phyloP scores from a whole-genome alignment of 129 eudicot species.

The Logfia minima region DNA sequence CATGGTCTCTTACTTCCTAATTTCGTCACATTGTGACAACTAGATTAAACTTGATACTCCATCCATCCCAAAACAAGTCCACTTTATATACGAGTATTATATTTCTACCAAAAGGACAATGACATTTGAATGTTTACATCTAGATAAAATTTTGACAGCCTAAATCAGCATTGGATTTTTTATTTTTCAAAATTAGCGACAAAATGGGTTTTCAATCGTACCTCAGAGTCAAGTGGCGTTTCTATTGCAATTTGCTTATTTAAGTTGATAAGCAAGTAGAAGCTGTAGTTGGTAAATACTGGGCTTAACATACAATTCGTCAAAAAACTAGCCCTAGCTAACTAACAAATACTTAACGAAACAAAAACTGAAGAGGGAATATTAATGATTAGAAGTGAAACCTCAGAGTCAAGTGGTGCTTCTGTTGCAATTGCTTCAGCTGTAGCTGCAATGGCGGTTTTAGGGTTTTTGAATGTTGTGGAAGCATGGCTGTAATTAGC shows the following conservation, averaged over 20 bases:
- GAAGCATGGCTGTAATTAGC: conserved; percentile 18
- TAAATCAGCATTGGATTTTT: background rate
- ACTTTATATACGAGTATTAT: background rate
- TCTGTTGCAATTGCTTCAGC: conserved; percentile 28
- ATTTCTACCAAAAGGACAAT: background rate
- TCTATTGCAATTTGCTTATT: background rate
- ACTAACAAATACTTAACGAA: background rate
- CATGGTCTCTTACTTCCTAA: background rate
- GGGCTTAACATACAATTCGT: too few species aligned
- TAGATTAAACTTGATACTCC: background rate
- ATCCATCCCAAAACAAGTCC: background rate
- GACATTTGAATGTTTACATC: background rate
- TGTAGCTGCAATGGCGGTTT: conserved; percentile 16
- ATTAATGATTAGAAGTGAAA: background rate
- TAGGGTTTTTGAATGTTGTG: conserved; percentile 10
- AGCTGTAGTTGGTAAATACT: background rate
- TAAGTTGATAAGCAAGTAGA: too few species aligned
- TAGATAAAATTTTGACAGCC: background rate
- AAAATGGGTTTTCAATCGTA: too few species aligned
- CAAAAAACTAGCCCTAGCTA: background rate
- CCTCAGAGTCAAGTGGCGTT: background rate
- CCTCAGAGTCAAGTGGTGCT: conserved; percentile 33
- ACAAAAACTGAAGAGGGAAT: conserved; percentile 3
- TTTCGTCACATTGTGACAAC: background rate
- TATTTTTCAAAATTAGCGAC: background rate